These are phyloP conservation scores for Cardamine occulta DNA, from an alignment of 345 rosid genomes.

Conservation along the genomic window DNA sequence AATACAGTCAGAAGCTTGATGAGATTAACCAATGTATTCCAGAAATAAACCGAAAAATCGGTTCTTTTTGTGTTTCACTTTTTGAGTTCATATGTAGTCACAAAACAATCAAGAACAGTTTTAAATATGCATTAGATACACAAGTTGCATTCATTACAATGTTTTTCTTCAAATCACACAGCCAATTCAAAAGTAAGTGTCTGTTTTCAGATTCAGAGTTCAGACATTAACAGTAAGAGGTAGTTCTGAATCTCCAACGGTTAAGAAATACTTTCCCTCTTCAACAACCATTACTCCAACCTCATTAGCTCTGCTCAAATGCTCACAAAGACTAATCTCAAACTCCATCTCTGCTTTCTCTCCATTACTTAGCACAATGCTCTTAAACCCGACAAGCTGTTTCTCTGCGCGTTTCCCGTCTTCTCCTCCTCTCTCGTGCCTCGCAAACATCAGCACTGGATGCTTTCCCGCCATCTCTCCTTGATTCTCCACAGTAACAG, in stretches of 20 bases:
- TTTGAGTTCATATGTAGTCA: conserved; percentile 30
- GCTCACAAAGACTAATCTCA: conserved; percentile 64
- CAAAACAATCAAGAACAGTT: conserved; percentile 31
- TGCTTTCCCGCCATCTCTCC: conserved; percentile 78
- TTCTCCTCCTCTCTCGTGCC: conserved; percentile 52
- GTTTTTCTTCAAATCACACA: conserved; percentile 21
- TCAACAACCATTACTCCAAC: conserved; percentile 70
- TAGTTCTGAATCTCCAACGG: conserved; percentile 67
- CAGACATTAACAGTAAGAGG: conserved; percentile 54
- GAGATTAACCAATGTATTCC: conserved; percentile 50
- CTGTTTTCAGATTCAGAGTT: conserved; percentile 44
- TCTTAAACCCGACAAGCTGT: conserved; percentile 73
- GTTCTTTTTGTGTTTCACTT: conserved; percentile 2
- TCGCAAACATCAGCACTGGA: conserved; percentile 65
- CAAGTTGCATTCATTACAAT: conserved; percentile 9
- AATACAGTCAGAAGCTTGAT: conserved; percentile 59
- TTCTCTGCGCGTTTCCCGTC: conserved; percentile 60
- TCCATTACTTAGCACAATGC: conserved; percentile 58
- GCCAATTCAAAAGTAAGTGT: conserved; percentile 11
- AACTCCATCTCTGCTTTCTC: conserved; percentile 61
- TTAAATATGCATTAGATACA: conserved; percentile 20
- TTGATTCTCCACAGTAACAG: conserved; percentile 56
- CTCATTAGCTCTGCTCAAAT: conserved; percentile 69
- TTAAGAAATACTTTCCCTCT: conserved; percentile 70
- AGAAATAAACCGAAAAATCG: background rate